Conservation (phyloP, 2,329 filamentous ascomycete genomes). For the Epichloe gansuensis region DNA sequence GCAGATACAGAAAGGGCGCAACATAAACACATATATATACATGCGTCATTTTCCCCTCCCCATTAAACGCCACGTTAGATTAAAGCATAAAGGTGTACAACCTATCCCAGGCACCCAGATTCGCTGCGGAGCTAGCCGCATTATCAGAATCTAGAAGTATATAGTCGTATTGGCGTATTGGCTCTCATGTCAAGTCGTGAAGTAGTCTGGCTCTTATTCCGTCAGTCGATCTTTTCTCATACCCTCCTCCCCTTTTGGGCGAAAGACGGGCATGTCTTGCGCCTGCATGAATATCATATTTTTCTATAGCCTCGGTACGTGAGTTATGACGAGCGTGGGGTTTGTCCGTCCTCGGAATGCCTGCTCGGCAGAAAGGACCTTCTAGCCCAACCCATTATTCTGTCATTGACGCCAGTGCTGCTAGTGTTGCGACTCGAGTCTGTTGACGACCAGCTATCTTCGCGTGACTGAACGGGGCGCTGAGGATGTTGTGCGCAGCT, state of each 20-base stretch:
- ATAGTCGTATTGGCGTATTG: neutral
- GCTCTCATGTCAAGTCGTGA: conserved; percentile 1
- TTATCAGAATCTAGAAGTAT: neutral
- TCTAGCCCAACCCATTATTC: conserved; percentile 22
- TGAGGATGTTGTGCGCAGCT: neutral
- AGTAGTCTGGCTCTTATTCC: neutral
- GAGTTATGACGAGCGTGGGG: neutral
- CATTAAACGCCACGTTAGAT: neutral
- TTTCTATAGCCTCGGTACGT: too few relatives aligned
- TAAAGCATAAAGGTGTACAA: neutral
- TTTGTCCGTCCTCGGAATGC: conserved; percentile 7
- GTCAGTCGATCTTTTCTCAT: neutral
- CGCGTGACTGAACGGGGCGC: conserved; percentile 5
- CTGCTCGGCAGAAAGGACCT: conserved; percentile 16
- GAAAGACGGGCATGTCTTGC: neutral
- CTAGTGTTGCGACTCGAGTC: conserved; percentile 16
- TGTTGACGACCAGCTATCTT: conserved; percentile 17
- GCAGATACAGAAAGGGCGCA: neutral
- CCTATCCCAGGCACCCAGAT: neutral
- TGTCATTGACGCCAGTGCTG: conserved; percentile 16
- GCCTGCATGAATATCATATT: neutral
- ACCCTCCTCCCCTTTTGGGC: neutral
- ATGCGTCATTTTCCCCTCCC: neutral
- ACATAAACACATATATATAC: neutral
- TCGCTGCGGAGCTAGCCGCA: neutral